Conservation (phyloP, 441 rosid genomes). For the Isatis lusitanica region DNA sequence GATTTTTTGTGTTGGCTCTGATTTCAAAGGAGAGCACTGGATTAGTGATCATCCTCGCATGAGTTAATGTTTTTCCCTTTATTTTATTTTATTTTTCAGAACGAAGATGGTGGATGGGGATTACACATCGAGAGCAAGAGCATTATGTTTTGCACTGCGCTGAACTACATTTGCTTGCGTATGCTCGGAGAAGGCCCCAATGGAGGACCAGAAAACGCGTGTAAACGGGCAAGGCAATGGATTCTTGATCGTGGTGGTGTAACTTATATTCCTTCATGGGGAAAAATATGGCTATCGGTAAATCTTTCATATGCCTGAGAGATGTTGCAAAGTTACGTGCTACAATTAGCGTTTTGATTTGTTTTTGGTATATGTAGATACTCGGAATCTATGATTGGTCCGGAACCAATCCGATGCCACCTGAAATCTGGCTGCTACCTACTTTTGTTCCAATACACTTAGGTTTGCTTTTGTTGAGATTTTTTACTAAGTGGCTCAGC, state of each 20-base stretch:
- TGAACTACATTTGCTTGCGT: constrained; percentile 61
- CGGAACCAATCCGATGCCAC: constrained; percentile 76
- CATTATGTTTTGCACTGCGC: constrained; percentile 58
- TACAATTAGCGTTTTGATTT: background rate
- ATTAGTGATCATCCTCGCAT: background rate
- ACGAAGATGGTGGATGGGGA: constrained; percentile 90
- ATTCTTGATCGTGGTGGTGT: constrained; percentile 65
- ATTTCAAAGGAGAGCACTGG: background rate
- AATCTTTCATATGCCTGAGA: background rate
- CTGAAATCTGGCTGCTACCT: constrained; percentile 72
- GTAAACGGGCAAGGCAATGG: constrained; percentile 56
- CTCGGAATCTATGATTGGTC: constrained; percentile 78
- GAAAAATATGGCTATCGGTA: constrained; percentile 41
- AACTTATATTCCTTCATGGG: constrained; percentile 47
- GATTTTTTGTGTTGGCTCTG: background rate
- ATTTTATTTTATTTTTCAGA: constrained; percentile 36
- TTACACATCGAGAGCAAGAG: constrained; percentile 68
- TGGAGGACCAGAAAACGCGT: constrained; percentile 44
- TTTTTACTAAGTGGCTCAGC: background rate
- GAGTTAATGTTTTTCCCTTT: background rate
- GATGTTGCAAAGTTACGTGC: background rate
- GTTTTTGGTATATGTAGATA: constrained; percentile 39
- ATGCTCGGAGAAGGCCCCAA: constrained; percentile 56
- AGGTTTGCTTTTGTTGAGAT: constrained; percentile 34
- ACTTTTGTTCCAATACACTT: constrained; percentile 53